Base-by-base conservation (phyloP, 2,329 filamentous ascomycete species). In the Penicillium paneum region DNA sequence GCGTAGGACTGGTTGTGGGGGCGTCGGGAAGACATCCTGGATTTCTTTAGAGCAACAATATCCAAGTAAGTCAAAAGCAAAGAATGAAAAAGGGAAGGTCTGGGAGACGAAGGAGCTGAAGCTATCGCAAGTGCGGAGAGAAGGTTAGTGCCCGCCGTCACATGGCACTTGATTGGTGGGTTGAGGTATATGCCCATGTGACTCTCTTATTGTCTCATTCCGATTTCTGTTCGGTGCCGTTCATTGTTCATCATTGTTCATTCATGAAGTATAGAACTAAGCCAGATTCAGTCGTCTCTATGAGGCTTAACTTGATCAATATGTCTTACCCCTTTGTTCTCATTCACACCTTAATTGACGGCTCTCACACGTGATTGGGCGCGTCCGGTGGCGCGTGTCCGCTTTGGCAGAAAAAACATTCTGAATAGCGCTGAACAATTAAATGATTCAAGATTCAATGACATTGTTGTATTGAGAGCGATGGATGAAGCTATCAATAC, bases 401-500 rank as follows among this genome's bases (percentile, higher is more conserved):
- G 61, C 61, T 57, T 43, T 44, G 60, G 61, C 61, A 63, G 61
- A 62, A 64, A 62, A 64, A 62, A 57, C 53, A 52, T 53, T 58
- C 56, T 58, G 54, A 47, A 54, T 55, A 44, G 29, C 5, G 19
- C 42, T 19, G 49, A 50, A 53, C 48, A 56, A 57, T 52, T 28
- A 44, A 32, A 45, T 52, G 52, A 41, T 21, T 38, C 19, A 8
- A 31, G 13, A 42, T 49, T 34, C 43, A 52, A 53, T 53, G 21
- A 17, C 11, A 36, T 49, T 43, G 36, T 41, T 42, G 13, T 17
- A 42, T 41, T 56, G 29, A 47, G 46, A 46, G 62, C 45, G 38
- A 77, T 78, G 74, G 66, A 73, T 39, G 71, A 76, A 43, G 66
- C 66, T 15, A 68, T 76, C 15, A 71, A 69, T 31, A 72, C 75